Conservation (phyloP, 163 green algal genomes). For the Chlamydomonas reinhardtii region DNA sequence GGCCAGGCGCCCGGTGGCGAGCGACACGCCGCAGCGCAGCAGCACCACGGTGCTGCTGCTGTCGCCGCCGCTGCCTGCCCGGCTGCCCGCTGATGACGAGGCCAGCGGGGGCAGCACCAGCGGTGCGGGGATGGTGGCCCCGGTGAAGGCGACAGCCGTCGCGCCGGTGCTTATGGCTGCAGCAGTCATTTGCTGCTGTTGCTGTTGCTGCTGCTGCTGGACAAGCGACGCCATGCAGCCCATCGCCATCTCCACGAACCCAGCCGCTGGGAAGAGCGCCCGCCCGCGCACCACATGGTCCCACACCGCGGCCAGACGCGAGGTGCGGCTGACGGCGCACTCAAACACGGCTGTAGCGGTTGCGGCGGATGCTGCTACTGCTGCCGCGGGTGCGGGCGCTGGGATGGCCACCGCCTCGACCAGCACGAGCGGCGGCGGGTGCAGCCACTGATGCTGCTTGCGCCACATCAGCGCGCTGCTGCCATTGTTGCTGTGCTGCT, state of each 20-base stretch:
- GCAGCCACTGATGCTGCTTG: constrained; percentile 41
- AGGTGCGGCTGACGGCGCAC: not conserved
- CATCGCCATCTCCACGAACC: constrained; percentile 78
- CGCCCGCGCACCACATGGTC: constrained; percentile 74
- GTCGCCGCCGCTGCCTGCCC: too few relatives aligned
- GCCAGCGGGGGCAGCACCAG: constrained; percentile 51
- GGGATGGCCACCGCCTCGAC: constrained; percentile 2
- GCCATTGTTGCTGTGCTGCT: not conserved
- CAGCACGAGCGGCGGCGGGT: not conserved
- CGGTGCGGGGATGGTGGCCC: constrained; percentile 57
- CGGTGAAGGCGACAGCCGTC: not conserved
- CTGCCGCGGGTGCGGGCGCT: not conserved
- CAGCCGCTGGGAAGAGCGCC: constrained; percentile 79
- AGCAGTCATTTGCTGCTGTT: not conserved
- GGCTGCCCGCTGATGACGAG: not conserved
- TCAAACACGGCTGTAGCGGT: constrained; percentile 17
- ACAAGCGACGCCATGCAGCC: not conserved
- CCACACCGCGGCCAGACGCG: constrained; percentile 67
- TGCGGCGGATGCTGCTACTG: not conserved
- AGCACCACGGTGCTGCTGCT: not conserved
- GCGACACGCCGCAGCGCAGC: constrained; percentile 50
- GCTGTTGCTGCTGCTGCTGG: not conserved
- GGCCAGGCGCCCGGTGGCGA: constrained; percentile 35
- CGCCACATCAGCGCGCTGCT: not conserved
- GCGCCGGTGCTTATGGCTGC: not conserved